Percentiles rank a stretch among this genome's conserved stretches.
phyloP scores from a whole-genome alignment of 441 rosid genomes.

The Aleurites moluccanus region DNA sequence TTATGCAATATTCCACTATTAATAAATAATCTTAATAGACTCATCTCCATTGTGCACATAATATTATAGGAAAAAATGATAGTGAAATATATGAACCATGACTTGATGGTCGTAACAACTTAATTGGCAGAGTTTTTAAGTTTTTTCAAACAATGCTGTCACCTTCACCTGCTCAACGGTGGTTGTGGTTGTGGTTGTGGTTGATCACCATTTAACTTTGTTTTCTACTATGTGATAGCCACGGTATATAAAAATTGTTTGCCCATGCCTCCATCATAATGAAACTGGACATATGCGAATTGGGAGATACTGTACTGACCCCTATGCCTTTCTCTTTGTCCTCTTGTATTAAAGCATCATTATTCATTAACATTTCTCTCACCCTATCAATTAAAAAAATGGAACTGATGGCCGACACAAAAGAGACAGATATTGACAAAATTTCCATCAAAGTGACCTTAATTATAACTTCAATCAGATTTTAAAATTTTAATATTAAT shows the following conservation, averaged over 20 bases:
- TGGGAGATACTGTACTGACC: background rate
- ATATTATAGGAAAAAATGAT: too few relatives aligned
- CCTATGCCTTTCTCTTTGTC: background rate
- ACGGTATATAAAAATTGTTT: background rate
- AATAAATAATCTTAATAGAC: too few relatives aligned
- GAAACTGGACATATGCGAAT: background rate
- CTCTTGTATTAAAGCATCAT: background rate
- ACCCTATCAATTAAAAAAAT: background rate
- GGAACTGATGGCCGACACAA: conserved; percentile 15
- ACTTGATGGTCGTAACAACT: too few relatives aligned
- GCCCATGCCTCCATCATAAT: background rate
- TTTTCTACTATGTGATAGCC: conserved; percentile 13
- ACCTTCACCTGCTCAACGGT: too few relatives aligned
- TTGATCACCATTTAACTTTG: background rate
- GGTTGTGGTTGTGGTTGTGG: too few relatives aligned
- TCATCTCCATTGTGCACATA: too few relatives aligned
- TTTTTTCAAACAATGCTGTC: too few relatives aligned
- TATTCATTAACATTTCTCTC: background rate
- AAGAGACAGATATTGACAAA: background rate
- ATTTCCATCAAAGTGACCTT: background rate
- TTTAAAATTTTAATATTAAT: background rate
- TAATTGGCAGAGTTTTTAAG: too few relatives aligned
- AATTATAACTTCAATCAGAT: background rate
- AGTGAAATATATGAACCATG: too few relatives aligned
- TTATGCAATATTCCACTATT: too few relatives aligned